Evolutionary conservation across 2,329 filamentous ascomycete genomes (phyloP).

Genomic region (Penicillium palitans): DNA sequence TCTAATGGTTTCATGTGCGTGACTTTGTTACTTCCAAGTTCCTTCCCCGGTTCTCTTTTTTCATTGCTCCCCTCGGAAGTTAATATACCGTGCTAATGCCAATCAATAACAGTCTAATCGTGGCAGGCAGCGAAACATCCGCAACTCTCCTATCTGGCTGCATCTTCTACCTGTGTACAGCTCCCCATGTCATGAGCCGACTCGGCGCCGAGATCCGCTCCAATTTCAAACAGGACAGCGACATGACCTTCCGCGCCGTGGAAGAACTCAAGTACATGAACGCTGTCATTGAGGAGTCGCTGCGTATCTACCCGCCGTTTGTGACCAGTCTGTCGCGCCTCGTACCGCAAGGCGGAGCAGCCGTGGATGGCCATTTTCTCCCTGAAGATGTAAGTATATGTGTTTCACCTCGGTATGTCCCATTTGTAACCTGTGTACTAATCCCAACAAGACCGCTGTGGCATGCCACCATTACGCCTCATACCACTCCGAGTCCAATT

Average conservation of each 20-base stretch:
- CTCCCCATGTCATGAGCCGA: slow-evolving; percentile 17
- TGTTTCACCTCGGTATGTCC: background rate
- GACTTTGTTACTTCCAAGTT: too few species aligned
- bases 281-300: slow-evolving; percentile 50
- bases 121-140: slow-evolving; percentile 44
- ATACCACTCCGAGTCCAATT: slow-evolving; percentile 28
- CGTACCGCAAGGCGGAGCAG: slow-evolving; percentile 33
- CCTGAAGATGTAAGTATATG: slow-evolving; percentile 23
- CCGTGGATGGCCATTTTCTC: slow-evolving; percentile 39
- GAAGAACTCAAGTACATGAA: slow-evolving; percentile 44
- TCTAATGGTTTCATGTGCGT: slow-evolving; percentile 29
- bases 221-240: slow-evolving; percentile 21
- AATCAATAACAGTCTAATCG: slow-evolving; percentile 26
- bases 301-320: slow-evolving; percentile 50
- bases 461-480: slow-evolving; percentile 28
- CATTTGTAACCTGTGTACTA: background rate
- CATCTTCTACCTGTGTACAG: slow-evolving; percentile 32
- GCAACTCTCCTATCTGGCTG: slow-evolving; percentile 43
- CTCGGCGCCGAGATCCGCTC: slow-evolving; percentile 29
- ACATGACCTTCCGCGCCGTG: slow-evolving; percentile 36
- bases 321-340: slow-evolving; percentile 28
- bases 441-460: slow-evolving; percentile 14
- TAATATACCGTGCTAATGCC: background rate
- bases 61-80: too few species aligned
- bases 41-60: too few species aligned